These are phyloP conservation scores for Penicillium olsonii DNA, from an alignment of 2,329 filamentous ascomycete species.

Conservation along the genomic window DNA sequence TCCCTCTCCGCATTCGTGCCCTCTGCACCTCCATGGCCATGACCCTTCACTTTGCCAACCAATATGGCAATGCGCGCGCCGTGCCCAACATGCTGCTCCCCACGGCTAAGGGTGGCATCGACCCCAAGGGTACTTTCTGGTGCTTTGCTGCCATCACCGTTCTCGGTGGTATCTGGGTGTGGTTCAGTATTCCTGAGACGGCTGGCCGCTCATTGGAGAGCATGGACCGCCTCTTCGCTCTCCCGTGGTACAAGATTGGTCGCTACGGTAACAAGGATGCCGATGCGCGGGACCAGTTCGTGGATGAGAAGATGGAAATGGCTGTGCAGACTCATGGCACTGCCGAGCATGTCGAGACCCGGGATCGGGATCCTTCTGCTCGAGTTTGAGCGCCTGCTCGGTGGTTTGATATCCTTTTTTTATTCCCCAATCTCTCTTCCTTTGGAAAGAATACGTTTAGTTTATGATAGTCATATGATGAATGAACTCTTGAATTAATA, in stretches of 20 bases:
- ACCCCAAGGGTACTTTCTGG: constrained; percentile 70
- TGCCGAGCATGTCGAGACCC: constrained; percentile 20
- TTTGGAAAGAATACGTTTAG: not conserved
- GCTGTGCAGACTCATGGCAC: constrained; percentile 14
- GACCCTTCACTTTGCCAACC: constrained; percentile 77
- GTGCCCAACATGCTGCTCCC: constrained; percentile 72
- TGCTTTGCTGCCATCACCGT: constrained; percentile 71
- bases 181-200: constrained; percentile 72
- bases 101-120: constrained; percentile 42
- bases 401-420: not conserved
- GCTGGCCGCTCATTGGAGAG: constrained; percentile 57
- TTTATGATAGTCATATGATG: not conserved
- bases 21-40: constrained; percentile 71
- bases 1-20: constrained; percentile 72
- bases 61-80: constrained; percentile 75
- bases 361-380: constrained; percentile 7
- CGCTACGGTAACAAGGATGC: constrained; percentile 36
- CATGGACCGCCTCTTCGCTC: constrained; percentile 70
- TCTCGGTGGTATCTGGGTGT: constrained; percentile 69
- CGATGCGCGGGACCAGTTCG: constrained; percentile 27
- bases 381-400: constrained; percentile 4
- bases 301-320: constrained; percentile 29
- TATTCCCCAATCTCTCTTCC: not conserved
- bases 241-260: constrained; percentile 76
- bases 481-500: not conserved